A percentile compares a stretch with the other conserved stretches of the same genome.
These are phyloP conservation scores for Oryza coarctata DNA, from an alignment of 176 grass and related monocot species.

Conservation along the genomic window DNA sequence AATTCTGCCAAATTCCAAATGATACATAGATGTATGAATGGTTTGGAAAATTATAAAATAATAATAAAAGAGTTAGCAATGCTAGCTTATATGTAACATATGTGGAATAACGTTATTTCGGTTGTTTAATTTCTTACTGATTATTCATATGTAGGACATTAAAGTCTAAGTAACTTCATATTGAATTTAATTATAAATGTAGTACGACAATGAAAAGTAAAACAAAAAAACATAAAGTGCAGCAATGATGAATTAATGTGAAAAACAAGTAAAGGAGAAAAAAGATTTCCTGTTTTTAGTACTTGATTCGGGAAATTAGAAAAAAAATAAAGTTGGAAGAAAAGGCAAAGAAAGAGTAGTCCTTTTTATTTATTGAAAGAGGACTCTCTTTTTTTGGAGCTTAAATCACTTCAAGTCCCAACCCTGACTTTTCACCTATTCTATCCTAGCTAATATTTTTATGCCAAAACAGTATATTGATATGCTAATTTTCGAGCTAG, in stretches of 20 bases:
- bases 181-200: not conserved
- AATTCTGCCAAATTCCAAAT: not conserved
- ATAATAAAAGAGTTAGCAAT: too few species aligned
- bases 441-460: not conserved
- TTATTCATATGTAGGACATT: not conserved
- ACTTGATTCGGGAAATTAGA: not conserved
- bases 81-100: not conserved
- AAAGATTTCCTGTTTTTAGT: not conserved
- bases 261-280: constrained; percentile 1
- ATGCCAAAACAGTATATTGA: constrained; percentile 8
- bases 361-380: not conserved
- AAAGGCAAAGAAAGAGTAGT: not conserved
- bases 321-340: not conserved
- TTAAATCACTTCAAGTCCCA: constrained; percentile 32
- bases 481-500: constrained; percentile 24
- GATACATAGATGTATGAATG: not conserved
- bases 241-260: not conserved
- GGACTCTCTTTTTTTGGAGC: not conserved
- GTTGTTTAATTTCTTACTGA: not conserved
- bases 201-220: not conserved
- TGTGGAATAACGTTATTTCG: not conserved
- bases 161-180: not conserved
- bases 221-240: not conserved
- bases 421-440: not conserved
- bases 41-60: not conserved